A percentile compares a stretch with the other conserved stretches of the same genome.
phyloP scores from a whole-genome alignment of 129 eudicot genomes.

The Flaveria brownii region DNA sequence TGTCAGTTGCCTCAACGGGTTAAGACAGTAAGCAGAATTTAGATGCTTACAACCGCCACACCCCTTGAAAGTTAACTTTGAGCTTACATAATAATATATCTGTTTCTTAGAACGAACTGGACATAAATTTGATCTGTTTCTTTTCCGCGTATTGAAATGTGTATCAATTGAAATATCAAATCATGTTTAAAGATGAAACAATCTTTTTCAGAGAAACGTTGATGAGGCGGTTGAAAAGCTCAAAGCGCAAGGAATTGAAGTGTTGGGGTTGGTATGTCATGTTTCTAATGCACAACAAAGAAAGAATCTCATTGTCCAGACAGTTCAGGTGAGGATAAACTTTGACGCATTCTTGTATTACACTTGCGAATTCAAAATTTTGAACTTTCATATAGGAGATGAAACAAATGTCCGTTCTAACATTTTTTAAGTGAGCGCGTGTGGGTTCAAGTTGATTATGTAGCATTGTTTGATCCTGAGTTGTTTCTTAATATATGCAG shows the following conservation, averaged over 20 bases:
- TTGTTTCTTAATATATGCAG: slow-evolving; percentile 42
- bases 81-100: neutral
- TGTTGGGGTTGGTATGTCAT: slow-evolving; percentile 80
- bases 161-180: neutral
- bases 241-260: slow-evolving; percentile 66
- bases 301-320: slow-evolving; percentile 67
- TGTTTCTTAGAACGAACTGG: neutral
- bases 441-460: neutral
- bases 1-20: neutral
- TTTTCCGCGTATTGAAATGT: neutral
- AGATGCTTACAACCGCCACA: no score
- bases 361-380: neutral
- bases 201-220: slow-evolving; percentile 60
- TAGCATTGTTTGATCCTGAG: neutral
- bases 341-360: neutral
- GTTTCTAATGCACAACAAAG: slow-evolving; percentile 87
- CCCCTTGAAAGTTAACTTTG: neutral
- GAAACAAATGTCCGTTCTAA: neutral
- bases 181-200: neutral
- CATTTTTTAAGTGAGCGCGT: neutral
- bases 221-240: slow-evolving; percentile 85
- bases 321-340: slow-evolving; percentile 55
- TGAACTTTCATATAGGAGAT: neutral
- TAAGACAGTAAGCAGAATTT: neutral
- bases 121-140: no score